Conservation (phyloP, 495 filamentous ascomycete species). For the Annulohypoxylon bovei region DNA sequence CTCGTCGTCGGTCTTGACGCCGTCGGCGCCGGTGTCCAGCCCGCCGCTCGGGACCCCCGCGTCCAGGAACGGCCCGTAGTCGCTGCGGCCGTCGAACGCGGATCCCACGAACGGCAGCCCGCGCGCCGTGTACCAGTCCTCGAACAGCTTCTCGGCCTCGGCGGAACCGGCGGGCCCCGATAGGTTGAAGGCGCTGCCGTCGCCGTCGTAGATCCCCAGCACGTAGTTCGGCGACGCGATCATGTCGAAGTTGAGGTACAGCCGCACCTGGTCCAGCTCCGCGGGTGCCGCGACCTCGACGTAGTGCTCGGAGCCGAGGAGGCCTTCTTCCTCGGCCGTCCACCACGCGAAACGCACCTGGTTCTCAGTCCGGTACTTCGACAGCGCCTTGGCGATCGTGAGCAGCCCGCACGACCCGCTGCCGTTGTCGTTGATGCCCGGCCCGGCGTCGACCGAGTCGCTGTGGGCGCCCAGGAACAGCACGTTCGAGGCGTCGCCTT, state of each 20-base stretch:
- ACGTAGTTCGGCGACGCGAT: constrained; percentile 78
- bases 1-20: constrained; percentile 68
- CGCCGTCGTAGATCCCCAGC: constrained; percentile 76
- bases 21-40: constrained; percentile 76
- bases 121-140: constrained; percentile 64
- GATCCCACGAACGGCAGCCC: constrained; percentile 58
- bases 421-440: constrained; percentile 77
- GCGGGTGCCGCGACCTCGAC: constrained; percentile 53
- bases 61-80: constrained; percentile 75
- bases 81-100: constrained; percentile 70
- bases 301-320: constrained; percentile 72
- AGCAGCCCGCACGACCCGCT: constrained; percentile 72
- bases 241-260: constrained; percentile 85
- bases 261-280: constrained; percentile 63
- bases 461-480: constrained; percentile 72
- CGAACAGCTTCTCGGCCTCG: constrained; percentile 70
- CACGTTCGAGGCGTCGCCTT: constrained; percentile 71
- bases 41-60: constrained; percentile 71
- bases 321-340: constrained; percentile 72
- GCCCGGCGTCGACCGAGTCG: constrained; percentile 71
- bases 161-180: constrained; percentile 72
- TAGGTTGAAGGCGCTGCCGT: constrained; percentile 69
- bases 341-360: constrained; percentile 77
- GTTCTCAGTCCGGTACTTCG: constrained; percentile 68
- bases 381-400: constrained; percentile 68